Evolutionary conservation across 495 filamentous ascomycete species (phyloP), one percentile per base, ranked within the genome.

Genomic region (Xylaria palmicola): DNA sequence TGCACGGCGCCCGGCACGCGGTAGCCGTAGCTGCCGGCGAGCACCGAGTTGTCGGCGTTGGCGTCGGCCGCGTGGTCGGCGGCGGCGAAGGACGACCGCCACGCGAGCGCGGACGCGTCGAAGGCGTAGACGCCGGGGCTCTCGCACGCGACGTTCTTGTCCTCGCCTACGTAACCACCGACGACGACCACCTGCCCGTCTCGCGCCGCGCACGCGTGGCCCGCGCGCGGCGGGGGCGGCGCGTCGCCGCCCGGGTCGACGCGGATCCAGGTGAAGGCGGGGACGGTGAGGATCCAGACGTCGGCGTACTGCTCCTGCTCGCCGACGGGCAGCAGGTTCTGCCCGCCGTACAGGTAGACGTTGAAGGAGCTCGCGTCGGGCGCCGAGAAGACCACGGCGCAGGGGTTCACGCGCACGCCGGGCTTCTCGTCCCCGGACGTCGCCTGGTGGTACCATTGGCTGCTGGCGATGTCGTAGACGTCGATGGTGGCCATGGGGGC

Each of bases 271-370:
- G 84, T 88, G 65, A 92, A 89, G 10, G 80, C 74, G 0, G 90
- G 89, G 47, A 92, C 79, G n/a, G 85, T 87, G 22, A 92, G 78
- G 52, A 92, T 89, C 83, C 87, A 91, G 77, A 90, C 86, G 66
- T 92, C 89, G 45, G 80, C 79, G 71, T 90, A 90, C 64, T 90
- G 86, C 4, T 72, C 83, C 72, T 70, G 67, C 27, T 67, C 57
- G 19, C 65, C 84, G 9, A 65, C 64, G 7, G 67, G 67, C 9
- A 70, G 74, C 10, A 91, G 76, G 62, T 88, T 90, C 65, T 92
- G 88, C 1, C 89, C 89, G 6, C 87, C 89, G 62, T 85, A 91
- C 69, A 92, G 81, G 72, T 92, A 90, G 36, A 92, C 79, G 59
- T 92, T 87, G 69, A 88, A 88, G 32, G 81, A 85, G 10, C 83